Conservation (phyloP, 2,329 filamentous ascomycete genomes). For the Onygenales sp. region DNA sequence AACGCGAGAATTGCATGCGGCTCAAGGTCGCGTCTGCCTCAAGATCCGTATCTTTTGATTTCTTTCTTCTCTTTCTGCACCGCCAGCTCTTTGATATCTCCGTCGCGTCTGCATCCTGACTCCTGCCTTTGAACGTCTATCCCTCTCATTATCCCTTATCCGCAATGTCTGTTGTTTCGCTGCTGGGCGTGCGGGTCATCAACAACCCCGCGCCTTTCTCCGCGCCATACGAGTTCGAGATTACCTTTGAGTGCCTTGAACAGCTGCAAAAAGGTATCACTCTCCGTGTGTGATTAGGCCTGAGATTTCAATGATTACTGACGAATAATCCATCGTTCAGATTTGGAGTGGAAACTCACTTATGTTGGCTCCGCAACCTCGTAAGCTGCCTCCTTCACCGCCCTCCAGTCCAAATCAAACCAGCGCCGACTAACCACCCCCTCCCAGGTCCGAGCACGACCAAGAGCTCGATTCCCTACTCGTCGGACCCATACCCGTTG, state of each 20-base stretch:
- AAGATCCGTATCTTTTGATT: neutral
- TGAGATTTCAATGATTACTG: neutral
- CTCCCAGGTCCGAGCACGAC: conserved; percentile 76
- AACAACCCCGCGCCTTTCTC: conserved; percentile 96
- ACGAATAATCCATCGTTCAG: conserved; percentile 38
- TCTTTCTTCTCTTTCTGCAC: neutral
- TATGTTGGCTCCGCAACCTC: conserved; percentile 98
- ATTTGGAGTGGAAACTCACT: conserved; percentile 98
- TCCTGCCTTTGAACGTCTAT: conserved; percentile 2
- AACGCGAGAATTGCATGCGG: neutral
- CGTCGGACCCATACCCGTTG: conserved; percentile 93
- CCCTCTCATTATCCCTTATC: conserved; percentile 11
- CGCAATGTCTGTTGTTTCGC: conserved; percentile 89
- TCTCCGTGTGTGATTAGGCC: neutral
- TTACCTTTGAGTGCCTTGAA: conserved; percentile 97
- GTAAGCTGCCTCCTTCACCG: conserved; percentile 46
- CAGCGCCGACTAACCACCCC: neutral
- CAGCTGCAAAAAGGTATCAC: conserved; percentile 74
- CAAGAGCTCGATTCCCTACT: conserved; percentile 96
- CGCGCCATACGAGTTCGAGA: conserved; percentile 92
- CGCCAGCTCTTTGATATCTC: neutral
- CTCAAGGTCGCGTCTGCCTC: neutral
- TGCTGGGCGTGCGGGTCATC: conserved; percentile 87
- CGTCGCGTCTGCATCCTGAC: neutral
- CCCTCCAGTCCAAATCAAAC: neutral